phyloP scores from a whole-genome alignment of 495 filamentous ascomycete species.

The Talaromyces nanjingensis region DNA sequence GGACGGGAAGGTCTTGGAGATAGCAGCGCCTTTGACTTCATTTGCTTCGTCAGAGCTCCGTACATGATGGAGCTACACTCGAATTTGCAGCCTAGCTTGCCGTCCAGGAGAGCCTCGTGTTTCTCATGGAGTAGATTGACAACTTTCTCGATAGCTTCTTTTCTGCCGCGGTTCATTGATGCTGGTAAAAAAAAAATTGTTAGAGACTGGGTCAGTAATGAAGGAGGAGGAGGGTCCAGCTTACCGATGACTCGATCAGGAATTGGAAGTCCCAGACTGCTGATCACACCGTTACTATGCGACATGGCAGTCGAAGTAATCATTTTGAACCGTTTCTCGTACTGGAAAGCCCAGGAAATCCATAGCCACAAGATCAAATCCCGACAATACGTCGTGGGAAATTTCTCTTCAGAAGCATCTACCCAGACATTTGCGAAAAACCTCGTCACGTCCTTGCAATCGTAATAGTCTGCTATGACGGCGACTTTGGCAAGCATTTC shows the following conservation, averaged over 20 bases:
- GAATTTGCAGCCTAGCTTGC: no score
- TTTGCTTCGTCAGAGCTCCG: no score
- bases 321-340: background rate
- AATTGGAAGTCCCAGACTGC: constrained; percentile 23
- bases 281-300: constrained; percentile 14
- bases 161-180: no score
- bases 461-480: constrained; percentile 44
- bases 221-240: background rate
- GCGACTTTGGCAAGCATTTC: constrained; percentile 44
- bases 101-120: no score
- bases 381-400: constrained; percentile 15
- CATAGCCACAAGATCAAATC: constrained; percentile 31
- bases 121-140: no score
- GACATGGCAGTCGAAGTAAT: constrained; percentile 20
- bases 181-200: no score
- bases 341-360: constrained; percentile 27
- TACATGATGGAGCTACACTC: no score
- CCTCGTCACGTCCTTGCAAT: constrained; percentile 33
- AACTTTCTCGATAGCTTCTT: no score
- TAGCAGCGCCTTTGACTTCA: no score
- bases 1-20: no score
- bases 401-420: no score
- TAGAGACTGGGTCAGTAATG: no score
- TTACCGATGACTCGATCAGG: constrained; percentile 19
- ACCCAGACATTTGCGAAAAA: constrained; percentile 26